Conservation (phyloP, 768 basidiomycete genomes). For the Mycena haematopus region DNA sequence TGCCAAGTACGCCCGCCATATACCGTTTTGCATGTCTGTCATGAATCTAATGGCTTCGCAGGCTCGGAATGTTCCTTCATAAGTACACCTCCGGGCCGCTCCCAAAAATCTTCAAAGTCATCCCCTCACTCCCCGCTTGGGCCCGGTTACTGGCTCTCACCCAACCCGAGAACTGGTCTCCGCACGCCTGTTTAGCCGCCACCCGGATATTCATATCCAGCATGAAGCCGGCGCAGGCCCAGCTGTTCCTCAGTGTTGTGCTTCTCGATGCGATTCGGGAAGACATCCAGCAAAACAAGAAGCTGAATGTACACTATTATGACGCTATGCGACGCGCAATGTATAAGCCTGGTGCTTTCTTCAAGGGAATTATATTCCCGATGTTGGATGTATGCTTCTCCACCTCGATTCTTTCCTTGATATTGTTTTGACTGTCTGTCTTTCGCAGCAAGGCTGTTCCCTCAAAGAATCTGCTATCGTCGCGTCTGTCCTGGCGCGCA, state of each 20-base stretch:
- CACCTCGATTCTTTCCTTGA: neutral
- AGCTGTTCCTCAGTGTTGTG: constrained; percentile 91
- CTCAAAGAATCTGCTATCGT: constrained; percentile 95
- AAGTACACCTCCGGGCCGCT: constrained; percentile 94
- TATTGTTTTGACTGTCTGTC: constrained; percentile 11
- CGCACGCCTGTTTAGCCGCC: constrained; percentile 93
- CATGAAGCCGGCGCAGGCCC: constrained; percentile 94
- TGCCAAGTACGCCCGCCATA: constrained; percentile 82
- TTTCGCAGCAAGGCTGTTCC: constrained; percentile 71
- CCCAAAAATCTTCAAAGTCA: constrained; percentile 97
- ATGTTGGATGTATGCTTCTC: constrained; percentile 77
- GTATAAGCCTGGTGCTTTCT: constrained; percentile 97
- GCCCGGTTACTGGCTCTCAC: constrained; percentile 94
- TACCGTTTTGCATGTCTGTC: neutral
- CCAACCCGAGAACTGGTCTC: constrained; percentile 91
- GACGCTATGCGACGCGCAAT: constrained; percentile 90
- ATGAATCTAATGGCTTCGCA: constrained; percentile 39
- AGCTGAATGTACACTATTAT: constrained; percentile 92
- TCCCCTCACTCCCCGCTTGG: constrained; percentile 95
- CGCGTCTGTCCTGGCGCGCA: constrained; percentile 88
- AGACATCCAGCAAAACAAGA: constrained; percentile 86
- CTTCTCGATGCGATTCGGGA: constrained; percentile 88
- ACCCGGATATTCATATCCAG: constrained; percentile 96
- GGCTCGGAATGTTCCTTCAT: constrained; percentile 84
- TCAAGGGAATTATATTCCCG: constrained; percentile 97